Conservation (phyloP, 441 rosid species). For the Erodium trifolium region DNA sequence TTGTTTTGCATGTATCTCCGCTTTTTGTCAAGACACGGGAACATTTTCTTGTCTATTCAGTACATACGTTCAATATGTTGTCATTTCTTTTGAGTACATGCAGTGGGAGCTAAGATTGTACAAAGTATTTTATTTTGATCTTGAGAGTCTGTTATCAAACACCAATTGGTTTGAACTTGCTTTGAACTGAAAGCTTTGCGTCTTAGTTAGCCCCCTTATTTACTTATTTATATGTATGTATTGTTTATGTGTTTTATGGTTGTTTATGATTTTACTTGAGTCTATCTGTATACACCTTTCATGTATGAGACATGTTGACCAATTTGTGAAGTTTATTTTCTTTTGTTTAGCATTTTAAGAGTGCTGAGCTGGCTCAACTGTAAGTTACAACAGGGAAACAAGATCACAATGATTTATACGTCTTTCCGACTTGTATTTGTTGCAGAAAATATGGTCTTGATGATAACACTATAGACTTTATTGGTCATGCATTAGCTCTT, state of each 20-base stretch:
- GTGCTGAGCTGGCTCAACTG: not conserved
- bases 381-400: not conserved
- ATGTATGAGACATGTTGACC: not conserved
- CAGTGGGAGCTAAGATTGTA: not conserved
- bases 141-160: not conserved
- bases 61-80: not conserved
- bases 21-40: not conserved
- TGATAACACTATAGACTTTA: slow-evolving; percentile 79
- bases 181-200: not conserved
- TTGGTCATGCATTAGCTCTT: slow-evolving; percentile 88
- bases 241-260: not conserved
- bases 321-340: not conserved
- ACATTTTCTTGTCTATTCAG: not conserved
- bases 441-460: slow-evolving; percentile 83
- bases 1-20: not conserved
- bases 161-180: not conserved
- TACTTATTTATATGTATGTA: not conserved
- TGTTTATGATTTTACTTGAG: too few relatives aligned
- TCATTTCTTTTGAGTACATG: not conserved
- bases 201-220: not conserved
- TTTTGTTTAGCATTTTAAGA: not conserved
- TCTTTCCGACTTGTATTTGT: slow-evolving; percentile 10
- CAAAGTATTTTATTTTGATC: not conserved
- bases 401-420: not conserved
- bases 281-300: not conserved